These are phyloP conservation scores for Nitzschia inconspicua DNA, from an alignment of 108 stramenopile species.

Conservation along the genomic window DNA sequence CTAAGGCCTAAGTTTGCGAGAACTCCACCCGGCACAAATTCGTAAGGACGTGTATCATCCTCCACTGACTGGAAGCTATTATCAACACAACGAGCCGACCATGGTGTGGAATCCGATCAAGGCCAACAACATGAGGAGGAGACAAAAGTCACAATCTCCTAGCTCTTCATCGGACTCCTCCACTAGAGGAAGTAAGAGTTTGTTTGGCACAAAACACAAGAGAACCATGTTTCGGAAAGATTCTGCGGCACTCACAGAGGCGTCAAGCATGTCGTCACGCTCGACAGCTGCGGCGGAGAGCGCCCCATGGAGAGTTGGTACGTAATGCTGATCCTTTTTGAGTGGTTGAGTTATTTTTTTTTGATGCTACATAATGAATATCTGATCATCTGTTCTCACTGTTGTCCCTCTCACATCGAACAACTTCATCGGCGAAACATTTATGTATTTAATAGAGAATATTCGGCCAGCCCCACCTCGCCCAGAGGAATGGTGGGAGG, in stretches of 20 bases:
- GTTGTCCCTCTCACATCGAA: neutral
- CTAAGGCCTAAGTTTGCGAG: too few relatives aligned
- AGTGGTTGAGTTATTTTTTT: neutral
- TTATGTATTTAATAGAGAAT: conserved; percentile 15
- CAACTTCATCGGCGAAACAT: neutral
- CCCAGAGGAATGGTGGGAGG: conserved; percentile 27
- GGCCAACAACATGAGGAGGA: conserved; percentile 12
- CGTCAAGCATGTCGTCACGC: conserved; percentile 8
- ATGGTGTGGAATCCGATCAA: conserved; percentile 25
- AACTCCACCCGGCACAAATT: too few relatives aligned
- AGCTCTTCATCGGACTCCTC: conserved; percentile 17
- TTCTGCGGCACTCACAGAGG: conserved; percentile 13
- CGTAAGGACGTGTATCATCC: neutral
- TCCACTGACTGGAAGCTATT: neutral
- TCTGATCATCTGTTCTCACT: neutral
- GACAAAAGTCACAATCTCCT: conserved; percentile 23
- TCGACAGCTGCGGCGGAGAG: conserved; percentile 3
- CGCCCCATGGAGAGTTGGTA: conserved; percentile 32
- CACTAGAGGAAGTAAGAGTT: neutral
- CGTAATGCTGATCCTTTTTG: neutral
- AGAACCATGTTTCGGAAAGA: conserved; percentile 15
- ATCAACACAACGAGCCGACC: conserved; percentile 1
- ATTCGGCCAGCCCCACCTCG: conserved; percentile 19
- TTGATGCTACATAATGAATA: neutral
- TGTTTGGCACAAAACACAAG: conserved; percentile 21